Conservation (phyloP, 1,139 yeast genomes). For the Hansenula lynferdii region DNA sequence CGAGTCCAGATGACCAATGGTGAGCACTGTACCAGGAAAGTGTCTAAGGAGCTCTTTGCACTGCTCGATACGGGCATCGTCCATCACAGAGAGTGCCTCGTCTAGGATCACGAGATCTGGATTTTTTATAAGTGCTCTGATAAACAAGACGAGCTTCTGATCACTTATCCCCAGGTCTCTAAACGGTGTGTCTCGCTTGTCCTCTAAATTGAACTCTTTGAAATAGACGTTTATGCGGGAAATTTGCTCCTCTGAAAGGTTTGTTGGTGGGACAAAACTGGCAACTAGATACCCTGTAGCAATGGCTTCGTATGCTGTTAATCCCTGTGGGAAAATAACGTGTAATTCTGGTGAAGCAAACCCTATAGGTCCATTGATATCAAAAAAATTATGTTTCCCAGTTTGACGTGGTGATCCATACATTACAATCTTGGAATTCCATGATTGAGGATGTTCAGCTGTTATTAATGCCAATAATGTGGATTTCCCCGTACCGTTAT, state of each 20-base stretch:
- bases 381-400: slow-evolving; percentile 74
- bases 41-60: slow-evolving; percentile 64
- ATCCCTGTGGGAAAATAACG: slow-evolving; percentile 60
- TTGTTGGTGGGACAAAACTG: slow-evolving; percentile 34
- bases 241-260: slow-evolving; percentile 31
- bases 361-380: slow-evolving; percentile 76
- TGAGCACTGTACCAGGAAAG: slow-evolving; percentile 65
- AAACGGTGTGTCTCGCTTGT: slow-evolving; percentile 35
- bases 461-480: slow-evolving; percentile 79
- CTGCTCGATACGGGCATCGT: slow-evolving; percentile 52
- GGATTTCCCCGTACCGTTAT: slow-evolving; percentile 91
- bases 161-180: slow-evolving; percentile 57
- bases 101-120: slow-evolving; percentile 81
- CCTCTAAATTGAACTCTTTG: slow-evolving; percentile 29
- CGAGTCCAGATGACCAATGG: slow-evolving; percentile 69
- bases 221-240: slow-evolving; percentile 30
- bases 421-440: slow-evolving; percentile 68
- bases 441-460: slow-evolving; percentile 95
- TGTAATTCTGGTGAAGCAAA: slow-evolving; percentile 91
- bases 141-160: slow-evolving; percentile 73
- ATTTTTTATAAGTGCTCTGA: slow-evolving; percentile 69
- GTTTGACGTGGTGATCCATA: slow-evolving; percentile 66
- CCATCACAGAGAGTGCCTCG: slow-evolving; percentile 94
- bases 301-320: slow-evolving; percentile 54
- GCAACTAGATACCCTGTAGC: slow-evolving; percentile 77